These are phyloP conservation scores for Suillus decipiens DNA, from an alignment of 768 basidiomycete species.

Conservation along the genomic window DNA sequence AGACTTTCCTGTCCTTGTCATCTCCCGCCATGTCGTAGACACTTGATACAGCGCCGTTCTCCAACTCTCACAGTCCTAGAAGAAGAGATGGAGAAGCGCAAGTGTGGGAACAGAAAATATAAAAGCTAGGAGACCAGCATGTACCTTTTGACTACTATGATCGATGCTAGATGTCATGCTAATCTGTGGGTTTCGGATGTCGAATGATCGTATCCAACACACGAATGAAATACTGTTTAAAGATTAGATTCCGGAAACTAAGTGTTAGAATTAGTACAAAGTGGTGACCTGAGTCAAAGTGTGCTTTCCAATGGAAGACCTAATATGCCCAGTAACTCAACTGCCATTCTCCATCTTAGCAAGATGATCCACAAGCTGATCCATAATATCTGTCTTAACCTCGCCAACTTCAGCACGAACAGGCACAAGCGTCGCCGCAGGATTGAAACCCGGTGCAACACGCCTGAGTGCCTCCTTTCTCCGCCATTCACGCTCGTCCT, in stretches of 20 bases:
- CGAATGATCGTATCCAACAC: not conserved
- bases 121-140: not conserved
- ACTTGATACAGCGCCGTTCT: too few relatives aligned
- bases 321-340: not conserved
- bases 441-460: conserved; percentile 84
- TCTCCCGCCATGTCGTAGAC: too few relatives aligned
- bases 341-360: conserved; percentile 56
- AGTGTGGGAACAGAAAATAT: not conserved
- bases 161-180: not conserved
- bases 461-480: conserved; percentile 65
- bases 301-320: not conserved
- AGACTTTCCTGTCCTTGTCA: too few relatives aligned
- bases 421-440: conserved; percentile 49
- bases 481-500: conserved; percentile 73
- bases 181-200: not conserved
- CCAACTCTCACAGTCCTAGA: too few relatives aligned
- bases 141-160: not conserved
- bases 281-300: not conserved
- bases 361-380: conserved; percentile 78
- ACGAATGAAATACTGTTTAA: not conserved
- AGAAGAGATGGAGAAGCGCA: not conserved
- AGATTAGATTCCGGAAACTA: not conserved
- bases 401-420: conserved; percentile 19
- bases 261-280: not conserved
- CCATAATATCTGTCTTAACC: conserved; percentile 62